A percentile compares a stretch with the other conserved stretches of the same genome.
phyloP scores from a whole-genome alignment of 78 protist species.

The Emiliania huxleyi region DNA sequence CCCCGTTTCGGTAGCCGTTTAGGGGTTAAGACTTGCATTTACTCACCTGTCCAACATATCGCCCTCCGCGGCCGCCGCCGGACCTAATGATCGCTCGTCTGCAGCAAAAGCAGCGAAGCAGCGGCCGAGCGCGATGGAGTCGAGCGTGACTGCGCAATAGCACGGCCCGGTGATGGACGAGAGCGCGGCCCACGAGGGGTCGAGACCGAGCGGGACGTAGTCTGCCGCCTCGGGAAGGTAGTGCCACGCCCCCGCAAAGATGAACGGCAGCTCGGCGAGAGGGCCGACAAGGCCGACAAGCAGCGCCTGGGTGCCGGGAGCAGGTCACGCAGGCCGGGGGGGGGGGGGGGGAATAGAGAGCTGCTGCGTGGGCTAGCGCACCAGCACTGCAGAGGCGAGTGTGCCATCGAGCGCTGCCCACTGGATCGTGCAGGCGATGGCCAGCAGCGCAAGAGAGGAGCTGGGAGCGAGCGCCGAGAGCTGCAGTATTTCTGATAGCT shows the following conservation, averaged over 20 bases:
- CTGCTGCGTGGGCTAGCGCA: no score
- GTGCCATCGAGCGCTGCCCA: not conserved
- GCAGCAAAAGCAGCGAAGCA: no score
- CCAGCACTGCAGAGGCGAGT: not conserved
- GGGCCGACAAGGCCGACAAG: not conserved
- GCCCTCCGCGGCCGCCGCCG: no score
- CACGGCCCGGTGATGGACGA: not conserved
- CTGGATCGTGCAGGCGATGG: not conserved
- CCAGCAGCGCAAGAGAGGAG: not conserved
- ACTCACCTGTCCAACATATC: no score
- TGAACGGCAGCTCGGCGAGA: not conserved
- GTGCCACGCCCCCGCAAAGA: not conserved
- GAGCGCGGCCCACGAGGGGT: not conserved
- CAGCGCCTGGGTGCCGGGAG: no score
- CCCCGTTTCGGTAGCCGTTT: no score
- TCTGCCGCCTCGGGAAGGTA: not conserved
- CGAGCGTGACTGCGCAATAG: not conserved
- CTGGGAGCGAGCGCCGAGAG: not conserved
- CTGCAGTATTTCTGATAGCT: not conserved
- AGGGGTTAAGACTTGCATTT: no score
- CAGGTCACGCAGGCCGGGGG: no score
- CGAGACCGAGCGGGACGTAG: not conserved
- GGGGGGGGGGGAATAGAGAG: no score
- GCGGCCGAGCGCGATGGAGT: not conserved
- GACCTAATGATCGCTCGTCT: no score